Evolutionary conservation across 1,284 basidiomycete genomes (phyloP), one percentile per base, ranked within the genome.

Genomic region (Sphaerobolus stellatus): DNA sequence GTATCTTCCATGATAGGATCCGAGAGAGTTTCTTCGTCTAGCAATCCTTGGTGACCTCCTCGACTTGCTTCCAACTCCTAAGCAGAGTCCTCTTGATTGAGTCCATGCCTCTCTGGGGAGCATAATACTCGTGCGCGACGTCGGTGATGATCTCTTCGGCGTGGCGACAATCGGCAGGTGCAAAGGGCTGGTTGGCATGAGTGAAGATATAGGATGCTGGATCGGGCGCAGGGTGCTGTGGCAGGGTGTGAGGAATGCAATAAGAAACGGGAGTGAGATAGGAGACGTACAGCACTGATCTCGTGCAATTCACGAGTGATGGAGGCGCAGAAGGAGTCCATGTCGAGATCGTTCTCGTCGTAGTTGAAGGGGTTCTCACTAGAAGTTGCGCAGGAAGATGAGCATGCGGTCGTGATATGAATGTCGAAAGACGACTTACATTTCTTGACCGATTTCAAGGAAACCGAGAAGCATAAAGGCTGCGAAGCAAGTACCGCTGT

Each of bases 341-440:
- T 75, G 64, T 86, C 82, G 45, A 87, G 75, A 72, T 88, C 84
- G 61, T 85, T 86, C 60, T 78, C 65, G 60, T 86, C 84, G 62
- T 85, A 86, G 60, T 82, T 80, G 74, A 86, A 86, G 1, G 84
- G 84, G 61, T 86, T 84, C 67, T 86, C 84, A 61, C 81, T 83
- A n/a, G 29, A 20, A 27, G 31, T 25, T 55, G 24, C 16, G 29
- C n/a, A 16, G 20, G 20, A 2, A 38, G 27, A 30, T 47, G 30
- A 52, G 41, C 30, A 16, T n/a, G n/a, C n/a, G n/a, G n/a, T n/a
- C n/a, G n/a, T n/a, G n/a, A n/a, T n/a, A n/a, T 22, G 25, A 13
- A 18, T 33, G 11, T 3, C 25, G 45, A 7, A 43, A 30, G 22
- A 49, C 48, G 36, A 45, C n/a, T 69, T 58, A 83, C 81, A 86